A percentile compares a stretch with the other conserved stretches of the same genome.
These are phyloP conservation scores for Psilocybe cyanescens DNA, from an alignment of 768 basidiomycete species.

Conservation along the genomic window DNA sequence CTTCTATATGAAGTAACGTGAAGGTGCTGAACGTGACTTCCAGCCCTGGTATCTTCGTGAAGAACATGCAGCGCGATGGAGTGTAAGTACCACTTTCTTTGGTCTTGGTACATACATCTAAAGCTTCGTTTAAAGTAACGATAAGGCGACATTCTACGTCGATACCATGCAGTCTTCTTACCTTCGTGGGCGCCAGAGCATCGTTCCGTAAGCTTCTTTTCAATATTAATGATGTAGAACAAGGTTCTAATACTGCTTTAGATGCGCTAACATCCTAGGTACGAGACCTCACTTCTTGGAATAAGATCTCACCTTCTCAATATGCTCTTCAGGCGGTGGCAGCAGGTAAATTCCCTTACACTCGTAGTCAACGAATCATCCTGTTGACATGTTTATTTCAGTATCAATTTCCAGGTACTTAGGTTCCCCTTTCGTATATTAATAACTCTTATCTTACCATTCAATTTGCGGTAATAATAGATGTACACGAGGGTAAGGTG, in stretches of 20 bases:
- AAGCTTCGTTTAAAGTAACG: conserved; percentile 48
- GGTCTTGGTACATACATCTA: not conserved
- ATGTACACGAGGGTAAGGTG: conserved; percentile 66
- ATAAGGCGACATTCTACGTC: conserved; percentile 74
- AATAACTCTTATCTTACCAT: not conserved
- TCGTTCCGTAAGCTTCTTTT: conserved; percentile 59
- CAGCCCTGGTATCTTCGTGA: conserved; percentile 70
- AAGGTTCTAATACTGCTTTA: conserved; percentile 21
- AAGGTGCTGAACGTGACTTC: not conserved
- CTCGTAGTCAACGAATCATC: not conserved
- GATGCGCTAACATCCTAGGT: conserved; percentile 71
- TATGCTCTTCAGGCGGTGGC: conserved; percentile 31
- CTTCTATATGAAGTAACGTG: not conserved
- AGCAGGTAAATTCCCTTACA: conserved; percentile 49
- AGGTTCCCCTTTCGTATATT: not conserved
- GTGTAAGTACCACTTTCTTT: conserved; percentile 43
- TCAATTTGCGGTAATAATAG: conserved; percentile 27
- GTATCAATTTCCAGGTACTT: conserved; percentile 71
- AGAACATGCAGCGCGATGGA: conserved; percentile 73
- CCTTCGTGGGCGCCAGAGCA: conserved; percentile 64
- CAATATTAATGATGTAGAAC: not conserved
- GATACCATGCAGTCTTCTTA: conserved; percentile 61
- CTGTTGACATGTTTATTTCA: conserved; percentile 24
- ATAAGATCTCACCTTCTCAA: not conserved
- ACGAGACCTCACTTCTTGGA: conserved; percentile 8